Evolutionary conservation across 2,329 filamentous ascomycete species (phyloP).

Genomic region (Cordyceps militaris): DNA sequence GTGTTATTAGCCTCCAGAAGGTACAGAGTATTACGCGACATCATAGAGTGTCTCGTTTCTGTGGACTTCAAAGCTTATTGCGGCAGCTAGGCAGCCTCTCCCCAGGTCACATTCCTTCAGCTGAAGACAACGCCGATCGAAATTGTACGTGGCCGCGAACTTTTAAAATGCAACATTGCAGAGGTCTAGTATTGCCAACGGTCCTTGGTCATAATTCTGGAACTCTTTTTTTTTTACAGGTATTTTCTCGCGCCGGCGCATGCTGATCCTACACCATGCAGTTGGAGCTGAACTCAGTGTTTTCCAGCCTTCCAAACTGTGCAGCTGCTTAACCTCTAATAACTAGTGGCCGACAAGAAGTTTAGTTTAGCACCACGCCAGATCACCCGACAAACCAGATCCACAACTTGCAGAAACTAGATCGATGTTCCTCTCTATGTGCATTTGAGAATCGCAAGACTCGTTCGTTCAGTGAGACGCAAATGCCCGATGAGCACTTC

Average conservation of each 20-base stretch:
- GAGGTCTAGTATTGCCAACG: no score
- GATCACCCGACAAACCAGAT: constrained; percentile 4
- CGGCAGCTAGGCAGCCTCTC: background rate
- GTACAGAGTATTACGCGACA: background rate
- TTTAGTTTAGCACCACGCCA: background rate
- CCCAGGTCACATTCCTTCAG: background rate
- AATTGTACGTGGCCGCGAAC: background rate
- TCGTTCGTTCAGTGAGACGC: no score
- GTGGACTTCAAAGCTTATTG: background rate
- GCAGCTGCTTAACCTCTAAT: background rate
- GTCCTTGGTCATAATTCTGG: no score
- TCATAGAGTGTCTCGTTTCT: background rate
- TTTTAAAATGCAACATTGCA: background rate
- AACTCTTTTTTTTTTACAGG: no score
- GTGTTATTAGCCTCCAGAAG: background rate
- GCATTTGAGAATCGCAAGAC: no score
- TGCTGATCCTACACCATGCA: background rate
- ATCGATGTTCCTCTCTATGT: no score
- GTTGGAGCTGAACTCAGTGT: background rate
- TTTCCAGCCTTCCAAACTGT: background rate
- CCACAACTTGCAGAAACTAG: background rate
- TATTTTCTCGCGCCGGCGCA: background rate
- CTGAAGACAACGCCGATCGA: constrained; percentile 4
- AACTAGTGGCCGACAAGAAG: background rate
- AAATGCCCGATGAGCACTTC: no score